Base-by-base conservation (phyloP, 441 rosid species). In the Populus hybrid region DNA sequence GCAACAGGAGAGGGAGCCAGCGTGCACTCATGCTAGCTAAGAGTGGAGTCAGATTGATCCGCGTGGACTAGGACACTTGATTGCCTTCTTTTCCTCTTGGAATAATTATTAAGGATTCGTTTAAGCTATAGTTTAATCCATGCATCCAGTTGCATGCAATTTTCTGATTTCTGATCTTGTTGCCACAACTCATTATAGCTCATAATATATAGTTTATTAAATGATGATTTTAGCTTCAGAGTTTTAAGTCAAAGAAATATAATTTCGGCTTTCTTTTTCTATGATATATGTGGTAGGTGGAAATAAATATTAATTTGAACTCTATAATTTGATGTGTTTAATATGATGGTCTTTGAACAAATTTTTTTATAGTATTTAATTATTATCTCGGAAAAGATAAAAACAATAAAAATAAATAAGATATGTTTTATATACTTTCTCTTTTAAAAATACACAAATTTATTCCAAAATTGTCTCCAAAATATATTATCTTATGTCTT, bases 1-100 rank as follows among this genome's bases (percentile, higher is more conserved):
- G 81, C 79, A 59, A 76, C 80, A 65, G 23, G 64, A 34, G 75
- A 77, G 77, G 67, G 26, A 63, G 53, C 81, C 79, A 75, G 77
- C 82, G 79, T 74, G 82, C 80, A 18, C 5, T 7, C 38, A 35
- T 70, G 69, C 61, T 26, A 26, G 69, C 70, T 40, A 38, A 21
- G 63, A 61, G 23, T 61, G 75, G 70, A 36, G 2, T 61, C 57
- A 36, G 36, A 20, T 70, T 63, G 64, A 38, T 24, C 70, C 80
- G 80, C 80, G 65, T 77, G 80, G 69, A 34, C 16, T 30, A 5
- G n/a, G 46, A 18, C 71, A 40, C 63, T 77, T 40, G 80, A 77
- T 77, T 71, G 64, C 21, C 14, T 6, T 18, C 63, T 30, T 74
- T 61, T 7, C 32, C 32, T 32, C 3, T 6, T 46, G 0, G 24